Evolutionary conservation across 495 filamentous ascomycete genomes (phyloP).

Genomic region (Trichoderma erinaceum): DNA sequence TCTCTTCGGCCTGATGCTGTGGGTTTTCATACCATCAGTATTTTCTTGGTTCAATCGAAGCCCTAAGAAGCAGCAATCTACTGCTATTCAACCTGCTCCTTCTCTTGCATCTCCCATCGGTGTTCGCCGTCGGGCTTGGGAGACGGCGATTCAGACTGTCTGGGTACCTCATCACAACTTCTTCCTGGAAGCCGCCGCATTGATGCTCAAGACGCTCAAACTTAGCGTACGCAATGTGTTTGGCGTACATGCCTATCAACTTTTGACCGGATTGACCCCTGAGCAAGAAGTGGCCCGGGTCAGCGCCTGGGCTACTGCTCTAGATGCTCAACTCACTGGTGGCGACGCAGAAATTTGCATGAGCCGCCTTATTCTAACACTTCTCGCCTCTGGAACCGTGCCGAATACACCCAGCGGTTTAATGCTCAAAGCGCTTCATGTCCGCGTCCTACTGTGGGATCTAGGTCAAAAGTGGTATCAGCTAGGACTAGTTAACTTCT

Average conservation of each 20-base stretch:
- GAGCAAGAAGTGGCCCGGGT: constrained; percentile 82
- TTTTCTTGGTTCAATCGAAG: constrained; percentile 47
- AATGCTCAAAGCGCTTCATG: constrained; percentile 89
- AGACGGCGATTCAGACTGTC: constrained; percentile 89
- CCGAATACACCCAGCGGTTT: constrained; percentile 76
- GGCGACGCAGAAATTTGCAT: constrained; percentile 87
- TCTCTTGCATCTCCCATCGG: constrained; percentile 77
- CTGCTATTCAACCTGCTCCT: constrained; percentile 48
- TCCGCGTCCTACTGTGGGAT: constrained; percentile 80
- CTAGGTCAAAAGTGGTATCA: constrained; percentile 59
- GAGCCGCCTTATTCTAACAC: constrained; percentile 76
- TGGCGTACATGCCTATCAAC: constrained; percentile 67
- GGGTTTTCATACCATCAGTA: constrained; percentile 60
- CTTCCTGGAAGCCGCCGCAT: constrained; percentile 73
- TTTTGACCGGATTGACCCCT: constrained; percentile 70
- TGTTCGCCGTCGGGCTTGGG: constrained; percentile 83
- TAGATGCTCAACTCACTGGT: constrained; percentile 92
- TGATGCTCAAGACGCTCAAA: constrained; percentile 72
- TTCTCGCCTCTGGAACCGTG: constrained; percentile 82
- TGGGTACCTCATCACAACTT: constrained; percentile 89
- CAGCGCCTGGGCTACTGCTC: constrained; percentile 90
- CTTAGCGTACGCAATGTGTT: constrained; percentile 73
- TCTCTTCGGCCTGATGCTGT: constrained; percentile 59
- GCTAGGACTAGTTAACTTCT: constrained; percentile 53
- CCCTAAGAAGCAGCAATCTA: constrained; percentile 30